Evolutionary conservation across 495 filamentous ascomycete genomes (phyloP).

Genomic region (Immersiella caudata): DNA sequence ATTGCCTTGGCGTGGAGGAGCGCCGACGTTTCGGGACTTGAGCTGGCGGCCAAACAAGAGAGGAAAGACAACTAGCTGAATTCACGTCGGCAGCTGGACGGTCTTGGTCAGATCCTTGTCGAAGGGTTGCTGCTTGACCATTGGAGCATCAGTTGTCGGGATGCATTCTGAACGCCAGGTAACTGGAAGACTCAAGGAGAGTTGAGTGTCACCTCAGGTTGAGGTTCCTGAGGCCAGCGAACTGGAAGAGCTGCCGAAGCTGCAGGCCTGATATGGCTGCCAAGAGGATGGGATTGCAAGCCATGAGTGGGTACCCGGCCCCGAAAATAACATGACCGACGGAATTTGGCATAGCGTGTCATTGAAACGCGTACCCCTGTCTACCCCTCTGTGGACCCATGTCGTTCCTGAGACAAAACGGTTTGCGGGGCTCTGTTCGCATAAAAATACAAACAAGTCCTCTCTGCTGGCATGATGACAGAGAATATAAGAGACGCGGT

Average conservation of each 20-base stretch:
- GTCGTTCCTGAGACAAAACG: slow-evolving; percentile 37
- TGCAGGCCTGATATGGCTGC: slow-evolving; percentile 1
- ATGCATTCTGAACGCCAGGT: neutral
- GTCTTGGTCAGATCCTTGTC: neutral
- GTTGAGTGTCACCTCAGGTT: neutral
- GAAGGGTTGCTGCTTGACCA: neutral
- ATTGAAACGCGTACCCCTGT: slow-evolving; percentile 24
- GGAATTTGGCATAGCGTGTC: slow-evolving; percentile 21
- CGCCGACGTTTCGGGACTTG: neutral
- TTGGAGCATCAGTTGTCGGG: neutral
- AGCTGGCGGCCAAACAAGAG: neutral
- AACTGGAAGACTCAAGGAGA: neutral
- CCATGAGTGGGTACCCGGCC: slow-evolving; percentile 2
- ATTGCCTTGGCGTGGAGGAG: slow-evolving; percentile 4
- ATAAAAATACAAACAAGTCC: slow-evolving; percentile 17
- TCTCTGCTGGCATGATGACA: slow-evolving; percentile 5
- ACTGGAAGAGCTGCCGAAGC: neutral
- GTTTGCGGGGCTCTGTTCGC: slow-evolving; percentile 33
- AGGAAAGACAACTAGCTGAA: neutral
- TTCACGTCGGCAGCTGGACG: neutral
- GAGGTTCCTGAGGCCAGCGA: neutral
- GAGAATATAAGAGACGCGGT: neutral
- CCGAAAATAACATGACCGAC: neutral
- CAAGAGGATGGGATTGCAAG: slow-evolving; percentile 9
- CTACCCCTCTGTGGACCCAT: slow-evolving; percentile 9